Evolutionary conservation across 768 basidiomycete species (phyloP).

Genomic region (Pulveroboletus sp.): DNA sequence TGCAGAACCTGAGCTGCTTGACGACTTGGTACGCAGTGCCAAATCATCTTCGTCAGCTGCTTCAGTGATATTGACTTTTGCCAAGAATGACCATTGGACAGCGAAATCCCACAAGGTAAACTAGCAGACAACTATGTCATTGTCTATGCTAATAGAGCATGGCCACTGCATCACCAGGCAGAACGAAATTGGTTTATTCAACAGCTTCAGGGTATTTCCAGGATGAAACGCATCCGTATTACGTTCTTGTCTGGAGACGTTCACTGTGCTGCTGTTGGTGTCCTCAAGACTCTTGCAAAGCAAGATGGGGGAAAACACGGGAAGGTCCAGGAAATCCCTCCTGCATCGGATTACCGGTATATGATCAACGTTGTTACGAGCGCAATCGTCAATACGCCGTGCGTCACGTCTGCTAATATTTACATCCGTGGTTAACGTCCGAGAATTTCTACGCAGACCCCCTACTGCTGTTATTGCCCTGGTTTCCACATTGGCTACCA

Average conservation of each 20-base stretch:
- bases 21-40: constrained; percentile 67
- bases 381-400: constrained; percentile 97
- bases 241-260: constrained; percentile 91
- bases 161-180: constrained; percentile 43
- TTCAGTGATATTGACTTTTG: constrained; percentile 46
- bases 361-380: constrained; percentile 90
- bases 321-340: constrained; percentile 33
- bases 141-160: background rate
- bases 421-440: background rate
- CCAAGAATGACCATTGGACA: constrained; percentile 90
- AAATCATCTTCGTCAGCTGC: constrained; percentile 23
- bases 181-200: constrained; percentile 90
- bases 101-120: constrained; percentile 70
- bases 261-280: constrained; percentile 82
- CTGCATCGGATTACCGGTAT: constrained; percentile 69
- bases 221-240: constrained; percentile 61
- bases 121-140: background rate
- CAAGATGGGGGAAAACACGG: constrained; percentile 41
- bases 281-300: constrained; percentile 61
- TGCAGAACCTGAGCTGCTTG: constrained; percentile 87
- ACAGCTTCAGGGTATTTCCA: constrained; percentile 71
- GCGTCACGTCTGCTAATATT: constrained; percentile 30
- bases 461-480: constrained; percentile 70
- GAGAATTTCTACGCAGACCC: constrained; percentile 35
- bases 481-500: constrained; percentile 76